These are phyloP conservation scores for Begonia masoniana DNA, from an alignment of 306 rosid species.

Conservation along the genomic window DNA sequence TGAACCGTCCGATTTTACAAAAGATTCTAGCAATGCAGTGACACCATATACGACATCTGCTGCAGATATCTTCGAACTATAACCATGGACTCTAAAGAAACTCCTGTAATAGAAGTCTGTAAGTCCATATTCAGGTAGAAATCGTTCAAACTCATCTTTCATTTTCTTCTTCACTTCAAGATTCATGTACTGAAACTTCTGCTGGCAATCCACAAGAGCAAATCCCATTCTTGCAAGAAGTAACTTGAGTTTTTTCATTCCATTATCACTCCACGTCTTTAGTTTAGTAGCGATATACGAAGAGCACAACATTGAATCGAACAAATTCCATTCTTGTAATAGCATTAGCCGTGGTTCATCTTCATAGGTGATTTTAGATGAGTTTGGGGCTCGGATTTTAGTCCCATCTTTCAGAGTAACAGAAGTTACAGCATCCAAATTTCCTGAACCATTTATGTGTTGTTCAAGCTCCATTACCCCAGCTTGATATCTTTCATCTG, in stretches of 20 bases:
- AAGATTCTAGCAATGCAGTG: constrained; percentile 87
- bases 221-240: too few relatives aligned
- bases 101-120: constrained; percentile 83
- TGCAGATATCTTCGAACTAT: constrained; percentile 79
- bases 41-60: constrained; percentile 97
- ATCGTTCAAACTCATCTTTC: constrained; percentile 67
- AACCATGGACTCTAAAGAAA: constrained; percentile 60
- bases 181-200: constrained; percentile 87
- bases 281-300: too few relatives aligned
- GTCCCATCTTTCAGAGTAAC: too few relatives aligned
- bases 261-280: too few relatives aligned
- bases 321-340: too few relatives aligned
- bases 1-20: constrained; percentile 55
- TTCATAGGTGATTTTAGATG: too few relatives aligned
- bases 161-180: constrained; percentile 75
- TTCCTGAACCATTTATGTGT: constrained; percentile 69
- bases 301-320: too few relatives aligned
- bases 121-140: constrained; percentile 75
- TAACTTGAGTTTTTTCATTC: too few relatives aligned
- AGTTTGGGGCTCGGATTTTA: too few relatives aligned
- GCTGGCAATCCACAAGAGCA: constrained; percentile 85
- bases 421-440: constrained; percentile 56
- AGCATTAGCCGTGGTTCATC: too few relatives aligned
- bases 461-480: constrained; percentile 96
- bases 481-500: constrained; percentile 83